These are phyloP conservation scores for Phytophthora pini DNA, from an alignment of 352 stramenopile genomes.

Conservation along the genomic window DNA sequence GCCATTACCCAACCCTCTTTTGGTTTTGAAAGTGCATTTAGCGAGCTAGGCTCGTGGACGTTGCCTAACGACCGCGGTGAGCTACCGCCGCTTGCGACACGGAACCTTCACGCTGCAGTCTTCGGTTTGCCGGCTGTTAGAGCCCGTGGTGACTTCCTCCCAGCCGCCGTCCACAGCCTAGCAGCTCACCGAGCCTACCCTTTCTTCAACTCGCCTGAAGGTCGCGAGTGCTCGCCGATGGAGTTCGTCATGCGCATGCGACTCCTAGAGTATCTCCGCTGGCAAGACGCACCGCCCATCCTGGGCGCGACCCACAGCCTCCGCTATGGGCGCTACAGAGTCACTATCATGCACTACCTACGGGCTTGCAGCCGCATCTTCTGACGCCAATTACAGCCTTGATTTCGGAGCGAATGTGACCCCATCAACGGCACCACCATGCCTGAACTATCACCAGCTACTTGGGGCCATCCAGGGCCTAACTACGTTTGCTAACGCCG, in stretches of 20 bases:
- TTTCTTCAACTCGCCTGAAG: not conserved
- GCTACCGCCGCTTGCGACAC: not conserved
- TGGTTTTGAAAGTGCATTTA: too few species aligned
- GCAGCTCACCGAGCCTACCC: conserved; percentile 1
- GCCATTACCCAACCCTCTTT: too few species aligned
- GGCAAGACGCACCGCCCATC: not conserved
- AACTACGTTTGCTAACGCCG: not conserved
- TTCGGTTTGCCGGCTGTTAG: not conserved
- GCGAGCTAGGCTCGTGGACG: not conserved
- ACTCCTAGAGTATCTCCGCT: not conserved
- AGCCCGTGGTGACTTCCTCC: not conserved
- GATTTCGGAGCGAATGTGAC: not conserved
- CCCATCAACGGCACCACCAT: not conserved
- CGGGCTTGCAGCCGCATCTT: not conserved
- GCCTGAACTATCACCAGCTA: not conserved
- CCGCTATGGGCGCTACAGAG: not conserved
- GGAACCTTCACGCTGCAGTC: not conserved
- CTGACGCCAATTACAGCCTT: not conserved
- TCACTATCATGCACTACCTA: conserved; percentile 8
- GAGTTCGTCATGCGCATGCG: not conserved
- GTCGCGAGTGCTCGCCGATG: not conserved
- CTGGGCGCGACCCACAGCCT: not conserved
- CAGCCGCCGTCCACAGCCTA: not conserved
- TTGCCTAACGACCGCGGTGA: not conserved
- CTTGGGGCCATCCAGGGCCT: conserved; percentile 3